Evolutionary conservation across 1,139 yeast genomes (phyloP), one percentile per base, ranked within the genome.

Genomic region (Yamadazyma jaroonii): DNA sequence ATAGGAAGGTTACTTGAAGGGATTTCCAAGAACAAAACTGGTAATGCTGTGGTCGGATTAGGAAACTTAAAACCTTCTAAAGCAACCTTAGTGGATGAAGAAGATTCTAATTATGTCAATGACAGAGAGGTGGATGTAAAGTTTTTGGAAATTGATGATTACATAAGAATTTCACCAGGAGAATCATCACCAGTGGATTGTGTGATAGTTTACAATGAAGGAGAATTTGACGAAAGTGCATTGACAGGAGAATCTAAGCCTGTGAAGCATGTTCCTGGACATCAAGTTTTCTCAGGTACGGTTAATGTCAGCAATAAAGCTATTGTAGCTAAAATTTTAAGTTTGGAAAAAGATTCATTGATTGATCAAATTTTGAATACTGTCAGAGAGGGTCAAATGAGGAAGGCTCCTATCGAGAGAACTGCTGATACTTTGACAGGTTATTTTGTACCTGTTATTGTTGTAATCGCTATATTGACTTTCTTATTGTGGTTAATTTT

Each of bases 111-210:
- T 9, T 63, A 53, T 44, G 49, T 41, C 4, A 56, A 61, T 26
- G 79, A 72, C 30, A 41, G 46, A 24, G 60, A 56, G 9, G 60
- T 77, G 6, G 72, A 75, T 20, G 62, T 79, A 2, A 77, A 79
- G 33, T 64, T 68, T 35, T 59, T 84, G 32, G 94, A 84, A 49
- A 61, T 74, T 17, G 87, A 82, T 6, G 94, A 84, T 52, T 64
- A 52, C 36, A 77, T 83, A 15, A 62, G 74, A 28, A 66, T 84
- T 12, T 58, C 73, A 3, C 74, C 86, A 0, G 94, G 94, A 2
- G 84, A 79, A 50, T 76, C 87, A 0, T 87, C 88, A 2, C 82
- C 90, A 2, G 77, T 79, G 3, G 94, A 84, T 53, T 79, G 86
- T 45, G 74, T 80, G 2, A 64, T 84, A 14, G 59, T 74, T n/a